A percentile compares a stretch with the other conserved stretches of the same genome.
Evolutionary conservation across 768 basidiomycete genomes (phyloP).

Genomic region (Pleurotus tuoliensis): DNA sequence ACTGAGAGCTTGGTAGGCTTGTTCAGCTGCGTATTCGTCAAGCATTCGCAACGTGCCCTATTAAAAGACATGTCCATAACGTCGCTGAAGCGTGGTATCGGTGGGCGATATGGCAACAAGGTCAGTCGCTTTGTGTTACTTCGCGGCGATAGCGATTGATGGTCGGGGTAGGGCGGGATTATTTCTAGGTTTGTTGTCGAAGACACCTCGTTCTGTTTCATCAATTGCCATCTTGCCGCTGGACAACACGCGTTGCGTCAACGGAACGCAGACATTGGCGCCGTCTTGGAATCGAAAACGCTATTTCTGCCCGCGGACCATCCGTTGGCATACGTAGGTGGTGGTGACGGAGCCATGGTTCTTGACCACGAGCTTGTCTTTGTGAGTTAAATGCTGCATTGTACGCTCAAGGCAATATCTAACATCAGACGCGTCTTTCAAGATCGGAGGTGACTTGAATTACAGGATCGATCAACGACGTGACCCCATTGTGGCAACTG

Average conservation of each 20-base stretch:
- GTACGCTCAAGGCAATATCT: neutral
- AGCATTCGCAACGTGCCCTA: conserved; percentile 53
- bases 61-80: conserved; percentile 72
- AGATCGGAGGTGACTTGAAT: conserved; percentile 94
- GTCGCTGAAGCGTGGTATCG: conserved; percentile 89
- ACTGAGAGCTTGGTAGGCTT: conserved; percentile 90
- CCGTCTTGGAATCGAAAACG: conserved; percentile 78
- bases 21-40: conserved; percentile 75
- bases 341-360: conserved; percentile 90
- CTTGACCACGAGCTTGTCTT: conserved; percentile 95
- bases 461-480: conserved; percentile 94
- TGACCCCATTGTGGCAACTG: conserved; percentile 70
- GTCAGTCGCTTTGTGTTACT: conserved; percentile 33
- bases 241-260: conserved; percentile 81
- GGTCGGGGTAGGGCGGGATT: conserved; percentile 68
- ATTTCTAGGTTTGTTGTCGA: conserved; percentile 87
- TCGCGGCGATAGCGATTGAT: neutral
- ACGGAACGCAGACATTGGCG: conserved; percentile 84
- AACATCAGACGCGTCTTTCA: neutral
- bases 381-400: conserved; percentile 38
- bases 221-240: conserved; percentile 97
- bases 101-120: conserved; percentile 94
- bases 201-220: conserved; percentile 89
- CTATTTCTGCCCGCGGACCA: conserved; percentile 60
- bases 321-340: conserved; percentile 71